These are phyloP conservation scores for Yarrowia osloensis DNA, from an alignment of 805 yeast species.

Conservation along the genomic window DNA sequence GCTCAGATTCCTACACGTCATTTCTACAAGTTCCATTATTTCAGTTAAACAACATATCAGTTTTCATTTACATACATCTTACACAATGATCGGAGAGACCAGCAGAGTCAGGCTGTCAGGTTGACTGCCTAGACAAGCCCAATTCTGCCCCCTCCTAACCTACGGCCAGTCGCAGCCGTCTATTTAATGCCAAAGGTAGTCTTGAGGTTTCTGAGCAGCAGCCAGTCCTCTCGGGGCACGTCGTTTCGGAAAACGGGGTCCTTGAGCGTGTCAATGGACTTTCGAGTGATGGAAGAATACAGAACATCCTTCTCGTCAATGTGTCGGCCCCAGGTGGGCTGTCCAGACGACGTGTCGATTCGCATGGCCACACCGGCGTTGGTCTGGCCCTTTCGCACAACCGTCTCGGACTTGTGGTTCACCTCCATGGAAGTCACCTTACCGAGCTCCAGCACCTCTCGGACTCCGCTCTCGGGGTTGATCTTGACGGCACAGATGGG, in stretches of 20 bases:
- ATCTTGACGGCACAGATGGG: conserved; percentile 92
- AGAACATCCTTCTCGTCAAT: conserved; percentile 89
- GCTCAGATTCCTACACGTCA: too few species aligned
- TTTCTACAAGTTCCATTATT: too few species aligned
- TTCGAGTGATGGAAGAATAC: conserved; percentile 88
- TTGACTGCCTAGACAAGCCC: too few species aligned
- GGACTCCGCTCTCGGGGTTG: conserved; percentile 82
- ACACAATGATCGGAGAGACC: too few species aligned
- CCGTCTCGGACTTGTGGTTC: conserved; percentile 79
- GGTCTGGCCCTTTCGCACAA: conserved; percentile 91
- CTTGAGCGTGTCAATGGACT: conserved; percentile 93
- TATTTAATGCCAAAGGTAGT: conserved; percentile 81
- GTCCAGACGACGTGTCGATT: conserved; percentile 83
- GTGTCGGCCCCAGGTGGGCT: conserved; percentile 99
- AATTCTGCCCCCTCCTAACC: not conserved
- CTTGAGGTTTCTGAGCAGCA: conserved; percentile 84
- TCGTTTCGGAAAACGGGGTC: conserved; percentile 96
- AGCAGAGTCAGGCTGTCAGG: not conserved
- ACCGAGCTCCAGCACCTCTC: conserved; percentile 71
- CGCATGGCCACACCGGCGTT: conserved; percentile 99
- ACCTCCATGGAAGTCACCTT: conserved; percentile 92
- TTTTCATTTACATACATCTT: too few species aligned
- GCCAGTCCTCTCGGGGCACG: conserved; percentile 95
- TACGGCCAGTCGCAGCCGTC: not conserved
- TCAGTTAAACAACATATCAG: too few species aligned